Evolutionary conservation across 306 rosid genomes (phyloP).

Genomic region (Sicyos baderoa): DNA sequence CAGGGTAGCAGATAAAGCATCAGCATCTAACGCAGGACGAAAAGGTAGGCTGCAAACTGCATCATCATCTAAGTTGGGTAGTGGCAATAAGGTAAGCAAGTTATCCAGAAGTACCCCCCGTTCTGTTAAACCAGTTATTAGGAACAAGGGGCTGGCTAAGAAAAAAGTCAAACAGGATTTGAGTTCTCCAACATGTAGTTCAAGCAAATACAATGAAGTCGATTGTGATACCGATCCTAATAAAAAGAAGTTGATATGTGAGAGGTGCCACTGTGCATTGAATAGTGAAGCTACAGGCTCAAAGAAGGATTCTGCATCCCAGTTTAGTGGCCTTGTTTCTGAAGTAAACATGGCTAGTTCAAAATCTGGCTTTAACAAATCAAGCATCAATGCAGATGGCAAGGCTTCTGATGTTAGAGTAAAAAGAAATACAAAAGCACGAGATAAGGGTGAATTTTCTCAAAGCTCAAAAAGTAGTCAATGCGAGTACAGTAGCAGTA

Average conservation of each 20-base stretch:
- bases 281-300: constrained; percentile 35
- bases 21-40: constrained; percentile 34
- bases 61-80: constrained; percentile 43
- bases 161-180: constrained; percentile 58
- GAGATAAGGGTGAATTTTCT: constrained; percentile 74
- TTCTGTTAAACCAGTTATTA: constrained; percentile 48
- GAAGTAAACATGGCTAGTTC: constrained; percentile 33
- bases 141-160: constrained; percentile 59
- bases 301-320: constrained; percentile 28
- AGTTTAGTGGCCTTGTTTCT: constrained; percentile 28
- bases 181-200: constrained; percentile 32
- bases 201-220: constrained; percentile 34
- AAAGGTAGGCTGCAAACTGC: constrained; percentile 57
- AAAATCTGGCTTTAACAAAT: constrained; percentile 31
- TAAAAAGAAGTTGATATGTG: constrained; percentile 51
- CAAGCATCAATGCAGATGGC: constrained; percentile 32
- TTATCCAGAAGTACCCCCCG: constrained; percentile 45
- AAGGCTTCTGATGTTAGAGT: constrained; percentile 33
- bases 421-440: constrained; percentile 44
- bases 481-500: constrained; percentile 87
- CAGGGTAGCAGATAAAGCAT: constrained; percentile 43
- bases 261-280: constrained; percentile 69
- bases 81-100: constrained; percentile 45
- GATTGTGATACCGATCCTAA: constrained; percentile 36
- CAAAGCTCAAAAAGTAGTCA: constrained; percentile 94